Conservation (phyloP, 306 rosid genomes). For the Pterocarpus santalinus region DNA sequence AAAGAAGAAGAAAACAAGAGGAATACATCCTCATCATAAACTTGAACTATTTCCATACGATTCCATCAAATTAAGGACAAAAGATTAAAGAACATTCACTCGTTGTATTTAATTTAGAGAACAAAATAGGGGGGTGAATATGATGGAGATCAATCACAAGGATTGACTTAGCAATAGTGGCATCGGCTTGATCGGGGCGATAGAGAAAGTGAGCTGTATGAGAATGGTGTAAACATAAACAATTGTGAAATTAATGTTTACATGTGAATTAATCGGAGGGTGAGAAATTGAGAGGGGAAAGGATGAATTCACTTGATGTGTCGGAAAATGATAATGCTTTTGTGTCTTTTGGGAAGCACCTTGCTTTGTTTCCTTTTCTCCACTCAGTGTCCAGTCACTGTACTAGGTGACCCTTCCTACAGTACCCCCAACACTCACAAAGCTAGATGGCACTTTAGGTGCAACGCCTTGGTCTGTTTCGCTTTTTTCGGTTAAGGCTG, state of each 20-base stretch:
- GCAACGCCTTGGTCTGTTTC: slow-evolving; percentile 37
- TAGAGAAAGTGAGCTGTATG: slow-evolving; percentile 46
- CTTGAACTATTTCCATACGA: background rate
- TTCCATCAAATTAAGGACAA: slow-evolving; percentile 2
- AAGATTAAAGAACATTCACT: background rate
- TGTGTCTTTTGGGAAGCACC: slow-evolving; percentile 51
- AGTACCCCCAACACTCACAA: slow-evolving; percentile 21
- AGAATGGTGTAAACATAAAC: slow-evolving; percentile 39
- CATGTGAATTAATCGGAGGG: slow-evolving; percentile 33
- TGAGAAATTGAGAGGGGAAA: slow-evolving; percentile 39
- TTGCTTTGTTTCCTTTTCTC: slow-evolving; percentile 55
- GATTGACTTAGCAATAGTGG: slow-evolving; percentile 31
- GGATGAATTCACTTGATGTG: slow-evolving; percentile 50
- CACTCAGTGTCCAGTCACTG: slow-evolving; percentile 60
- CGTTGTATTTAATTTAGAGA: slow-evolving; percentile 29
- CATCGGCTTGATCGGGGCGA: slow-evolving; percentile 35
- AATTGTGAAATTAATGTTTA: background rate
- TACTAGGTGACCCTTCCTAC: slow-evolving; percentile 51
- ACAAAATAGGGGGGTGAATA: slow-evolving; percentile 15
- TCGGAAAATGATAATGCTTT: slow-evolving; percentile 53
- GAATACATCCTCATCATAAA: background rate
- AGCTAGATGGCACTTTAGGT: slow-evolving; percentile 37
- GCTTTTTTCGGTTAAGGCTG: slow-evolving; percentile 54
- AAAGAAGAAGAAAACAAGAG: background rate
- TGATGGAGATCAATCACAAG: slow-evolving; percentile 13